Percentiles rank a stretch among this genome's conserved stretches.
Conservation (phyloP, 2,329 filamentous ascomycete genomes). For the Aspergillus aculeatus region DNA sequence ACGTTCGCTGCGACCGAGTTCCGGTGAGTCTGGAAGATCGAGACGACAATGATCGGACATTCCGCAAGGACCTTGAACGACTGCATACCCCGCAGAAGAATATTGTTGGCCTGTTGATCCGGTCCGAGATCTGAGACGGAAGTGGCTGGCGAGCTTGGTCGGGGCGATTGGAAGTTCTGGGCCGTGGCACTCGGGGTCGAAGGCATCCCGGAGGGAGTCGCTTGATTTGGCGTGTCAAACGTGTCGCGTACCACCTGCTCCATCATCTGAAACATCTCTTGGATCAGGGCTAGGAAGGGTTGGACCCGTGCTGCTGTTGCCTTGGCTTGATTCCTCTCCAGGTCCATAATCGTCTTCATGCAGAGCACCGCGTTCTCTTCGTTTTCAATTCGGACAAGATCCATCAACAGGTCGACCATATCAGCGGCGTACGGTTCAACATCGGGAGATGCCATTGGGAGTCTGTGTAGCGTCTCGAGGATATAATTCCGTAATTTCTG, state of each 20-base stretch:
- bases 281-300: conserved; percentile 83
- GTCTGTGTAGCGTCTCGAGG: conserved; percentile 88
- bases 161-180: conserved; percentile 78
- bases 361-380: conserved; percentile 98
- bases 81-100: conserved; percentile 89
- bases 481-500: conserved; percentile 88
- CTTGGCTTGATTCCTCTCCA: conserved; percentile 89
- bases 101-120: conserved; percentile 78
- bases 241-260: conserved; percentile 93
- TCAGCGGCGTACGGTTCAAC: conserved; percentile 87
- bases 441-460: conserved; percentile 73
- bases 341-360: conserved; percentile 96
- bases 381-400: conserved; percentile 84
- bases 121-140: conserved; percentile 75
- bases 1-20: conserved; percentile 78
- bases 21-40: conserved; percentile 92
- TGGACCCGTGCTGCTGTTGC: conserved; percentile 80
- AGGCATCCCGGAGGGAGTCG: conserved; percentile 51
- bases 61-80: conserved; percentile 98
- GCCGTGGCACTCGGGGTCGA: conserved; percentile 52
- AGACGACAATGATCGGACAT: conserved; percentile 97
- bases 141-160: conserved; percentile 84
- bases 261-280: conserved; percentile 95
- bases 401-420: conserved; percentile 86
- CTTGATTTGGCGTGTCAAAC: conserved; percentile 71